Conservation (phyloP, 805 yeast genomes). For the Cyberlindnera meyerae region DNA sequence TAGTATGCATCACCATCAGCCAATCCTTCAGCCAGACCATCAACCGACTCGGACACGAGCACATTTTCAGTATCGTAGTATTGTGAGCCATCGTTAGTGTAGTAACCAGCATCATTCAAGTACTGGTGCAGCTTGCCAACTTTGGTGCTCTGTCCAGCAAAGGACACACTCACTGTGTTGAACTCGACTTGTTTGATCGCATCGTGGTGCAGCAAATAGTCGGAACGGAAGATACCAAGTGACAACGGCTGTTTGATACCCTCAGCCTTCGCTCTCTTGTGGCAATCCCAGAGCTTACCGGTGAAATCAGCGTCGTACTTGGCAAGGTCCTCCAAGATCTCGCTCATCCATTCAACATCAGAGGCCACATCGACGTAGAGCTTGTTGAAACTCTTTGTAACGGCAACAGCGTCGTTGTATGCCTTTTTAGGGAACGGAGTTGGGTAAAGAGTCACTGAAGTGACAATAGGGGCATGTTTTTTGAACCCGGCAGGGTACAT, state of each 20-base stretch:
- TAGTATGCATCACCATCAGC: constrained; percentile 62
- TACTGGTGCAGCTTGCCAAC: constrained; percentile 73
- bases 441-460: constrained; percentile 89
- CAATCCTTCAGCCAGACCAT: constrained; percentile 61
- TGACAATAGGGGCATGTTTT: constrained; percentile 44
- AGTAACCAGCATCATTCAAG: constrained; percentile 53
- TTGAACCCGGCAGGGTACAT: constrained; percentile 65
- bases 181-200: constrained; percentile 90
- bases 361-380: constrained; percentile 62
- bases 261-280: constrained; percentile 41
- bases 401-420: constrained; percentile 59
- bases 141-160: constrained; percentile 83
- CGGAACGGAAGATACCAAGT: constrained; percentile 85
- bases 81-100: constrained; percentile 37
- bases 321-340: constrained; percentile 50
- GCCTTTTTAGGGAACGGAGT: constrained; percentile 74
- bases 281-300: constrained; percentile 66
- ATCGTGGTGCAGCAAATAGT: constrained; percentile 59
- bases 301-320: constrained; percentile 72
- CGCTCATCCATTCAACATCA: constrained; percentile 60
- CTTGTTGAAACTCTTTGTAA: constrained; percentile 66
- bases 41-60: constrained; percentile 65
- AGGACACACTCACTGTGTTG: constrained; percentile 92
- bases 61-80: constrained; percentile 44
- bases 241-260: constrained; percentile 62